Evolutionary conservation across 495 filamentous ascomycete species (phyloP).

Genomic region (Opeltia flavorubescens): DNA sequence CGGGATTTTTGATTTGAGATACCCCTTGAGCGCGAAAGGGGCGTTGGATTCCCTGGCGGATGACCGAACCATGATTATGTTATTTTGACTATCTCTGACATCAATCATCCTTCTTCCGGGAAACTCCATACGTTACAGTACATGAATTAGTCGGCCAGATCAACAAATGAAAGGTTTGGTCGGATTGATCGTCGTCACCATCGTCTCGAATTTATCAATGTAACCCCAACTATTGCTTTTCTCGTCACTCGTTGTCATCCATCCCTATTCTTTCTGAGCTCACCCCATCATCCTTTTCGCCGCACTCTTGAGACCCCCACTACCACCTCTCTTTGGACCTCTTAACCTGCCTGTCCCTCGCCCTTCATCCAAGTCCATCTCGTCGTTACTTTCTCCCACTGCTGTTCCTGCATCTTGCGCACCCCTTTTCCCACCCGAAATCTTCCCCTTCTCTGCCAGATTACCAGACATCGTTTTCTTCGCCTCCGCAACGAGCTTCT

Average conservation of each 20-base stretch:
- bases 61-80: no score
- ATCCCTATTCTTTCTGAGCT: neutral
- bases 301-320: slow-evolving; percentile 2
- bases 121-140: no score
- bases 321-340: slow-evolving; percentile 3
- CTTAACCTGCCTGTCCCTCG: slow-evolving; percentile 16
- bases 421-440: slow-evolving; percentile 21
- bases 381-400: slow-evolving; percentile 32
- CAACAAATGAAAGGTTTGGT: no score
- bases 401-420: slow-evolving; percentile 36
- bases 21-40: neutral
- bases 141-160: no score
- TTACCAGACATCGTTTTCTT: neutral
- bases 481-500: slow-evolving; percentile 13
- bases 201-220: no score
- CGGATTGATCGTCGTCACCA: no score
- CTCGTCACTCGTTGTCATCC: no score
- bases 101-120: no score
- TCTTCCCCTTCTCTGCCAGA: slow-evolving; percentile 7
- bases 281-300: slow-evolving; percentile 5
- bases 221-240: slow-evolving; percentile 1
- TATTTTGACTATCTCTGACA: no score
- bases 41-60: no score
- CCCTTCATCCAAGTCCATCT: slow-evolving; percentile 34
- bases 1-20: neutral